Evolutionary conservation across 2,329 filamentous ascomycete genomes (phyloP).

Genomic region (Pseudocercospora fijiensis): DNA sequence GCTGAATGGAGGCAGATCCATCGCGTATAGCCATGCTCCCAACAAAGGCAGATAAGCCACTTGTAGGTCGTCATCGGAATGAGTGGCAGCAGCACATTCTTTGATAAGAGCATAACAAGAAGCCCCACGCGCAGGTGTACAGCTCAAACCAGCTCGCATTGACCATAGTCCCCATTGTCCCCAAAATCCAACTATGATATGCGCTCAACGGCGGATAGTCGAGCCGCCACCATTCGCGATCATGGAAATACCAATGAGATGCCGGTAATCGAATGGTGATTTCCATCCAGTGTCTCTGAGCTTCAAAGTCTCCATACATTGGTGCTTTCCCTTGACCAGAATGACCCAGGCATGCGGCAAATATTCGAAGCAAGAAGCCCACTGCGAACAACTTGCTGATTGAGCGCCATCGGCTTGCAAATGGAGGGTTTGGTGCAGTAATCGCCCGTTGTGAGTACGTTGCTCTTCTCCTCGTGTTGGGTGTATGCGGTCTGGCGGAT

Average conservation of each 20-base stretch:
- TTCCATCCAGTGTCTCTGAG: slow-evolving; percentile 98
- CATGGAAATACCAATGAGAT: slow-evolving; percentile 96
- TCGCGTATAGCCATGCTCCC: slow-evolving; percentile 77
- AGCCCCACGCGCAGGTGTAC: slow-evolving; percentile 86
- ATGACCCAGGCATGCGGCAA: slow-evolving; percentile 87
- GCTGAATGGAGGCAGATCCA: slow-evolving; percentile 75
- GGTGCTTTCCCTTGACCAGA: slow-evolving; percentile 81
- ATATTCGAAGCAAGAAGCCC: slow-evolving; percentile 77
- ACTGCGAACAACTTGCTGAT: neutral
- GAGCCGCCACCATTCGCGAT: slow-evolving; percentile 93
- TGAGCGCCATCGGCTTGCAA: neutral
- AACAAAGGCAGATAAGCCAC: slow-evolving; percentile 83
- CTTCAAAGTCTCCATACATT: slow-evolving; percentile 95
- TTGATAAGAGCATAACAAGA: slow-evolving; percentile 98
- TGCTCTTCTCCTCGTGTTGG: neutral
- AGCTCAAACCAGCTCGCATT: slow-evolving; percentile 84
- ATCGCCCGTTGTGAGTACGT: neutral
- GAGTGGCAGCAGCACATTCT: slow-evolving; percentile 86
- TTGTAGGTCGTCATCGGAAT: slow-evolving; percentile 84
- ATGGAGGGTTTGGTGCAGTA: neutral
- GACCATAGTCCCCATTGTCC: slow-evolving; percentile 75
- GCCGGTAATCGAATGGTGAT: slow-evolving; percentile 83
- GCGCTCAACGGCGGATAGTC: slow-evolving; percentile 97
- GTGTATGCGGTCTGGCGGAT: neutral
- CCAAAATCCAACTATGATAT: slow-evolving; percentile 95